Base-by-base conservation (phyloP, 2,329 filamentous ascomycete species). In the Albophoma yamanashiensis region DNA sequence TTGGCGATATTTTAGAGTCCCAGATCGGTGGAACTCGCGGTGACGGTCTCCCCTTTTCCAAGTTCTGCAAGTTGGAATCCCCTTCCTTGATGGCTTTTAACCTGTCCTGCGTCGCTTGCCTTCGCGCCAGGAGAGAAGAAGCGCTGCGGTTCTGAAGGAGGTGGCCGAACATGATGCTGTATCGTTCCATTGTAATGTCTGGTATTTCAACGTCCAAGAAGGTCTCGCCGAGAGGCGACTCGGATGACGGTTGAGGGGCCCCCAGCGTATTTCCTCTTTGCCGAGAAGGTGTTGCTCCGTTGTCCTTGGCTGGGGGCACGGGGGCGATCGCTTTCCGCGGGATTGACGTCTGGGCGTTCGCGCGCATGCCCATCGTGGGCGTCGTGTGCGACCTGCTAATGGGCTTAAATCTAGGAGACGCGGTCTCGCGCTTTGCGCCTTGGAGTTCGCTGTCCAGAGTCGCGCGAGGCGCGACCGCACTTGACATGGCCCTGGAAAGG, bases 131-230 rank as follows among this genome's bases (percentile, higher is more conserved):
- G 9, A 87, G 74, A 1, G 70, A 69, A 7, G 71, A 66, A 20
- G 67, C 61, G 8, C 64, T 66, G 45, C 73, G 71, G 9, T 72
- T 71, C 62, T 84, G 82, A 34, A 96, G 76, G 8, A 97, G 79
- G 43, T 83, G 83, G 59, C 87, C 85, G 69, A 97, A 97, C 92
- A 97, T 97, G 64, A 97, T 83, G 66, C 92, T 96, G 67, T 96
- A 97, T 56, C 93, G 81, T 70, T 97, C 93, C 80, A 97, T 80
- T 63, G 88, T 85, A 59, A 89, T 81, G 57, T 83, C 82, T 0
- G 93, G 92, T 60, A 97, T 94, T 58, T 92, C 85, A 20, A 97
- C 82, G 66, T 92, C 81, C 25, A 97, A 76, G 8, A 88, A 60
- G 1, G 69, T 67, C 9, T 67, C 64, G 50, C 47, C 68, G 1